Base-by-base conservation (phyloP, 139 green algal species). In the Mesotaenium endlicherianum region DNA sequence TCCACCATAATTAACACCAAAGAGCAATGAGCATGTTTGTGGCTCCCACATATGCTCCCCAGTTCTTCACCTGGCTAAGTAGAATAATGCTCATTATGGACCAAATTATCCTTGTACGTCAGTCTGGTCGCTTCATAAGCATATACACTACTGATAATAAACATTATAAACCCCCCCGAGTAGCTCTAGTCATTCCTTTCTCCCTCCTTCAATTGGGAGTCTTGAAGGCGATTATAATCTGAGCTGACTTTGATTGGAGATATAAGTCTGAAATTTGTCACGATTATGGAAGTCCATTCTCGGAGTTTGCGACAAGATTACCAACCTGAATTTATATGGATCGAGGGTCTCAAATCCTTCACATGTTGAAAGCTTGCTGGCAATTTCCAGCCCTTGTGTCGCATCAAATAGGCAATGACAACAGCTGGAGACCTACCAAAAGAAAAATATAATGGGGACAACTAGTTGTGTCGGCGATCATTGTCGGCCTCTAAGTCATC, bases 381-480 rank as follows among this genome's bases (percentile, higher is more conserved):
- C 59, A 97, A 84, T 36, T 90, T 80, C 93, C 92, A 96, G 16
- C 84, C 80, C 8, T 90, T 88, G 47, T 89, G 71, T 47, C 92
- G 90, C 94, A 97, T 97, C 1, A 97, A 81, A 86, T 96, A 97
- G 0, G 82, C 92, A 3, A 97, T 92, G 0, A 92, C 87, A 1
- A 91, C 74, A n/a, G 76, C 55, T 57, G 84, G 80, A 2, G 84
- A 89, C 84, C 89, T 90, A 80, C 26, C 43, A 79, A 70, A 1
- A 31, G 36, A 70, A 70, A 70, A 70, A 11, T 26, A 79, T 70
- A 38, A 14, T 79, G 70, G 70, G 1, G 34, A 64, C 72, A 20
- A 41, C 49, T 34, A 68, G 5, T 40, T 20, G 20, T 30, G 31
- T 17, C 34, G 49, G 75, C 72, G n/a, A 74, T 34, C 45, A 82